Conservation (phyloP, 2,329 filamentous ascomycete species). For the Furcasterigmium furcatum region DNA sequence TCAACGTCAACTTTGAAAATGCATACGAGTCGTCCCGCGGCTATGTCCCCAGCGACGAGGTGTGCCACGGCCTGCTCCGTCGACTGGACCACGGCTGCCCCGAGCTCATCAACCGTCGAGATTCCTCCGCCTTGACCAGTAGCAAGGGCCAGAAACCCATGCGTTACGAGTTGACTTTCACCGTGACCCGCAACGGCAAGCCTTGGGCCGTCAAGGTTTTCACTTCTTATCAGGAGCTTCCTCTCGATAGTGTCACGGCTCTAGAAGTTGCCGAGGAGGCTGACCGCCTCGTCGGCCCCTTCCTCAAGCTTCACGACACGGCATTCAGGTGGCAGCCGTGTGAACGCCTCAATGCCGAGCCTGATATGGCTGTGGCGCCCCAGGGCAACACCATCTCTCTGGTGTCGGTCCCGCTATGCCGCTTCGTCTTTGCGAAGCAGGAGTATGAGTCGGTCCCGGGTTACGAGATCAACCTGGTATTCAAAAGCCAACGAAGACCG, state of each 20-base stretch:
- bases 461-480: constrained; percentile 43
- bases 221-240: constrained; percentile 46
- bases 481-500: constrained; percentile 37
- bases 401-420: constrained; percentile 40
- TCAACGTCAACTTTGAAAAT: constrained; percentile 38
- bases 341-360: constrained; percentile 11
- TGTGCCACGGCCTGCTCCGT: constrained; percentile 45
- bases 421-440: constrained; percentile 40
- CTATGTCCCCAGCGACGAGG: constrained; percentile 39
- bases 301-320: constrained; percentile 46
- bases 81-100: constrained; percentile 48
- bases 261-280: constrained; percentile 44
- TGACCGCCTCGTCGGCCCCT: constrained; percentile 48
- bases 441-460: constrained; percentile 44
- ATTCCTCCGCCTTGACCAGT: constrained; percentile 41
- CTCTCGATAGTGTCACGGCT: constrained; percentile 38
- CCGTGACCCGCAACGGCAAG: constrained; percentile 35
- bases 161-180: constrained; percentile 46
- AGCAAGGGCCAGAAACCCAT: constrained; percentile 36
- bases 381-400: constrained; percentile 40
- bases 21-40: constrained; percentile 42
- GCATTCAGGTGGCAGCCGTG: constrained; percentile 44
- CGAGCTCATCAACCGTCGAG: constrained; percentile 51
- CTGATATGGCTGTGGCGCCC: constrained; percentile 35
- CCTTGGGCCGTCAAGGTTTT: constrained; percentile 41